phyloP scores from a whole-genome alignment of 2,329 filamentous ascomycete genomes.

The Zarea fungicola region DNA sequence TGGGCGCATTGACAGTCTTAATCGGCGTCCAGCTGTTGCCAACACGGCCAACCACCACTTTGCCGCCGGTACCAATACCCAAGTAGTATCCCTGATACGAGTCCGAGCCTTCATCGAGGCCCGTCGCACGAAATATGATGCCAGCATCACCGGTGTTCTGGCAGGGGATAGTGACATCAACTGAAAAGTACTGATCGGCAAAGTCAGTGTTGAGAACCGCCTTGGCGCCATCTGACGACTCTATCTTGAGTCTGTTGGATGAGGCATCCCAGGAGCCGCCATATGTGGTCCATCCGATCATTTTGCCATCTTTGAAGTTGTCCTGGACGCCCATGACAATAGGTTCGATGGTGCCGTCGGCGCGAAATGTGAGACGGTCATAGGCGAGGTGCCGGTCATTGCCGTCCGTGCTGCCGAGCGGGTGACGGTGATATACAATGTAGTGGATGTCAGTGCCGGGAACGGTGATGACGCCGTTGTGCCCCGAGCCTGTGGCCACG shows the following conservation, averaged over 20 bases:
- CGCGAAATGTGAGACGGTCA: constrained; percentile 43
- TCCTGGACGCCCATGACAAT: constrained; percentile 41
- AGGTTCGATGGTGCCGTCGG: constrained; percentile 35
- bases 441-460: constrained; percentile 42
- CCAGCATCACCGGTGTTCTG: constrained; percentile 24
- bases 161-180: constrained; percentile 19
- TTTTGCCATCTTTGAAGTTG: constrained; percentile 35
- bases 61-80: constrained; percentile 23
- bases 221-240: constrained; percentile 16
- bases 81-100: constrained; percentile 25
- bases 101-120: constrained; percentile 13
- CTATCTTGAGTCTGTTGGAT: constrained; percentile 19
- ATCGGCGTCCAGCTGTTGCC: constrained; percentile 4
- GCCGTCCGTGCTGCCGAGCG: constrained; percentile 36
- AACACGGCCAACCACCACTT: constrained; percentile 20
- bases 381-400: constrained; percentile 44
- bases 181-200: constrained; percentile 27
- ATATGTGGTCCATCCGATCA: constrained; percentile 32
- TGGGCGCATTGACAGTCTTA: not conserved
- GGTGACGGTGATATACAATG: constrained; percentile 42
- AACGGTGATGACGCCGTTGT: constrained; percentile 39
- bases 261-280: constrained; percentile 16
- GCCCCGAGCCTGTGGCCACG: constrained; percentile 39
- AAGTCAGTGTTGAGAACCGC: constrained; percentile 34
- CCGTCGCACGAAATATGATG: constrained; percentile 31